Evolutionary conservation across 768 basidiomycete species (phyloP).

Genomic region (Russula abietina): DNA sequence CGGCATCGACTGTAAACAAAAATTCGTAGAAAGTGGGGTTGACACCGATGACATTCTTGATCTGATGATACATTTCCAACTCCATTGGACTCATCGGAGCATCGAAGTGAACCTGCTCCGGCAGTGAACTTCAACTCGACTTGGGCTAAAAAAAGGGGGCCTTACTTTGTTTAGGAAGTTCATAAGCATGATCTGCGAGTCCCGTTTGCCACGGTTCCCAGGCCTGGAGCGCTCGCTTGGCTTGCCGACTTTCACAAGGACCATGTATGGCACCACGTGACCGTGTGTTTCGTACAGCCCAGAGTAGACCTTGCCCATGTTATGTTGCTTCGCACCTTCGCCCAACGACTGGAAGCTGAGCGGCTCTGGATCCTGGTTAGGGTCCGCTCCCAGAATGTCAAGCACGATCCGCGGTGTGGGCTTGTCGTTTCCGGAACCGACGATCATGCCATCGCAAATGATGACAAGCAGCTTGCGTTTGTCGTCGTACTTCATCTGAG

Average conservation of each 20-base stretch:
- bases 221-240: constrained; percentile 89
- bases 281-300: constrained; percentile 91
- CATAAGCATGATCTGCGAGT: constrained; percentile 94
- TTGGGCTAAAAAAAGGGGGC: not conserved
- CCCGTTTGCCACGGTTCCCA: constrained; percentile 97
- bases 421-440: constrained; percentile 93
- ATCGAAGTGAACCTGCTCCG: constrained; percentile 84
- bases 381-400: constrained; percentile 92
- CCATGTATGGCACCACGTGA: constrained; percentile 93
- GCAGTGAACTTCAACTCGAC: not conserved
- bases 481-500: constrained; percentile 94
- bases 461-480: constrained; percentile 91
- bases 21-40: constrained; percentile 99
- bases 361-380: constrained; percentile 90
- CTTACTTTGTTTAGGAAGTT: constrained; percentile 93
- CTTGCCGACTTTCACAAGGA: constrained; percentile 90
- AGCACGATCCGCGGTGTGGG: constrained; percentile 95
- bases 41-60: constrained; percentile 99
- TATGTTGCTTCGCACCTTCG: constrained; percentile 92
- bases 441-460: constrained; percentile 97
- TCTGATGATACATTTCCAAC: constrained; percentile 98
- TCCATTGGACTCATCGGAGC: constrained; percentile 94
- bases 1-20: constrained; percentile 87
- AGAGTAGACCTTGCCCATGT: constrained; percentile 97
- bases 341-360: constrained; percentile 91